Evolutionary conservation across 257 asterid genomes (phyloP).

Genomic region (Primulina eburnea): DNA sequence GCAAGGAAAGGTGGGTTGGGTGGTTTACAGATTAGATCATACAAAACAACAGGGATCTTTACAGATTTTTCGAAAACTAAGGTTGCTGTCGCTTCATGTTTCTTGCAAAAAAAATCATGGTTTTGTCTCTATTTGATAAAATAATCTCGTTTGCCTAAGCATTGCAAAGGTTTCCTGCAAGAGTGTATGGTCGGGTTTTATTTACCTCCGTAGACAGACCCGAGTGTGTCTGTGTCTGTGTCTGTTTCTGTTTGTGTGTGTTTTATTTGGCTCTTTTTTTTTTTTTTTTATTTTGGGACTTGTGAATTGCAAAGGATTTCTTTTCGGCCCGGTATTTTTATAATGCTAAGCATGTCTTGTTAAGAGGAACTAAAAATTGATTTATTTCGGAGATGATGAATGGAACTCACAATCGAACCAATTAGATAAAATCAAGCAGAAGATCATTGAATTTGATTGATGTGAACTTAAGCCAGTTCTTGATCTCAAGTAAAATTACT

Average conservation of each 20-base stretch:
- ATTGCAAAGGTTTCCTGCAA: constrained; percentile 36
- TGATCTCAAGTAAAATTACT: too few relatives aligned
- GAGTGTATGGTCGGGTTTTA: constrained; percentile 23
- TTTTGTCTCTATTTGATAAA: constrained; percentile 12
- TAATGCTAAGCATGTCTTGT: background rate
- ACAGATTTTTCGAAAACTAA: constrained; percentile 18
- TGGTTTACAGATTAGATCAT: constrained; percentile 32
- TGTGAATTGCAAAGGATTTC: background rate
- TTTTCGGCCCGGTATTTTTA: background rate
- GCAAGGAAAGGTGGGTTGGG: constrained; percentile 22
- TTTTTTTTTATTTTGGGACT: background rate
- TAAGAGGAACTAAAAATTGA: too few relatives aligned
- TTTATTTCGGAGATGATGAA: background rate
- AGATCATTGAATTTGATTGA: too few relatives aligned
- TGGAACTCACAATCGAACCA: background rate
- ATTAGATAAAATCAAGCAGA: too few relatives aligned
- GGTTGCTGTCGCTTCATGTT: constrained; percentile 25
- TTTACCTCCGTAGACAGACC: background rate
- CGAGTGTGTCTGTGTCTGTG: too few relatives aligned
- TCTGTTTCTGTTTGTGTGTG: too few relatives aligned
- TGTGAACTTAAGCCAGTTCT: too few relatives aligned
- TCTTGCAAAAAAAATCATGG: constrained; percentile 22
- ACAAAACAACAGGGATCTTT: constrained; percentile 15
- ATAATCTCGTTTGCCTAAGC: constrained; percentile 22
- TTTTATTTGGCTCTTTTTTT: too few relatives aligned